Percentiles rank a stretch among this genome's conserved stretches.
These are phyloP conservation scores for Leptographium radiaticola DNA, from an alignment of 2,329 filamentous ascomycete species.

Conservation along the genomic window DNA sequence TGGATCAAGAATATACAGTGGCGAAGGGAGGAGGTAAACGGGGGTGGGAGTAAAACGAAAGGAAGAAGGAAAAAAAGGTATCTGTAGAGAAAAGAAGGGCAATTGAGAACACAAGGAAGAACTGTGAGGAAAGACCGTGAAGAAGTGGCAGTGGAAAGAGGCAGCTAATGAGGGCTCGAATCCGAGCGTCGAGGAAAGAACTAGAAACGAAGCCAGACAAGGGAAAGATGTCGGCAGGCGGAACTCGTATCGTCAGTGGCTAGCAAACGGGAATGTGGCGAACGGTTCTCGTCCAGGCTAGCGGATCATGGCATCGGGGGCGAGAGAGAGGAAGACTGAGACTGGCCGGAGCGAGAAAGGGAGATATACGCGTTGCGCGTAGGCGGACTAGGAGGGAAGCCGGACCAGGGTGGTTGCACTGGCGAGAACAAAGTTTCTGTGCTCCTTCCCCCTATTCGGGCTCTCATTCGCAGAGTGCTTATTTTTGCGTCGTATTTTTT, in stretches of 20 bases:
- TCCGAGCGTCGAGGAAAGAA: not conserved
- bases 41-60: too few species aligned
- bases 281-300: too few species aligned
- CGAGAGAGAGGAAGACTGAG: not conserved
- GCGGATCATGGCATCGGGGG: not conserved
- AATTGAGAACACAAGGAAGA: too few species aligned
- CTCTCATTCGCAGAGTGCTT: not conserved
- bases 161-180: not conserved
- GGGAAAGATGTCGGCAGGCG: not conserved
- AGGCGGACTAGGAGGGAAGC: not conserved
- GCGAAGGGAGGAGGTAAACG: not conserved
- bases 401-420: not conserved
- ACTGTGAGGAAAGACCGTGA: too few species aligned
- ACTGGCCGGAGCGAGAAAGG: not conserved
- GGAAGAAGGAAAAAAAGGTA: too few species aligned
- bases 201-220: not conserved
- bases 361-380: not conserved
- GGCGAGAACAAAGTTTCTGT: not conserved
- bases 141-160: not conserved
- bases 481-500: not conserved
- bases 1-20: not conserved
- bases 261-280: too few species aligned
- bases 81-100: too few species aligned
- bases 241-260: too few species aligned
- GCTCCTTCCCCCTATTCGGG: not conserved